Evolutionary conservation across 1,139 yeast genomes (phyloP).

Genomic region (Diutina rugosa): DNA sequence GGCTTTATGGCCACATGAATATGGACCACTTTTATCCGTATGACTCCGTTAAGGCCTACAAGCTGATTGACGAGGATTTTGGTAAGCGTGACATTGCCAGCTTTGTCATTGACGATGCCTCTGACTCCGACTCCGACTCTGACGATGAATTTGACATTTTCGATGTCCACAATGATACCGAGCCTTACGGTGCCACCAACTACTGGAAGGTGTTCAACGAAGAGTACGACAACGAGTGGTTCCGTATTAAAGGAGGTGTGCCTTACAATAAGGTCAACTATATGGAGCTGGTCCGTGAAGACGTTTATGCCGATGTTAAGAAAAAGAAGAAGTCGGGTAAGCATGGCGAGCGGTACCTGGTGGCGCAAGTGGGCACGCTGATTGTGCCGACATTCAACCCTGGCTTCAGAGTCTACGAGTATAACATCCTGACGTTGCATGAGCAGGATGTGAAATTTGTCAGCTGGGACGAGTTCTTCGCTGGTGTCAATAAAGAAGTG

Average conservation of each 20-base stretch:
- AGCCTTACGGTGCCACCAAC: neutral
- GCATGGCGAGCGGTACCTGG: slow-evolving; percentile 45
- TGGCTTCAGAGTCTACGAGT: slow-evolving; percentile 76
- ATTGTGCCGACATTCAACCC: slow-evolving; percentile 83
- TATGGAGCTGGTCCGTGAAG: slow-evolving; percentile 42
- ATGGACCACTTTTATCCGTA: slow-evolving; percentile 73
- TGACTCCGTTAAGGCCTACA: slow-evolving; percentile 58
- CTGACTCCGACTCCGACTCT: slow-evolving; percentile 4
- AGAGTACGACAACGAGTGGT: neutral
- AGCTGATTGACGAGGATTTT: slow-evolving; percentile 22
- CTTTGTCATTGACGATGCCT: slow-evolving; percentile 5
- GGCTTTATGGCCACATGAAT: slow-evolving; percentile 82
- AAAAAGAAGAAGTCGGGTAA: slow-evolving; percentile 31
- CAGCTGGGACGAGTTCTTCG: slow-evolving; percentile 47
- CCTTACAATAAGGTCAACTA: slow-evolving; percentile 54
- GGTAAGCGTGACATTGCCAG: slow-evolving; percentile 5
- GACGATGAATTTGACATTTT: slow-evolving; percentile 1
- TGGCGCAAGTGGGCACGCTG: slow-evolving; percentile 61
- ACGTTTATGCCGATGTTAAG: slow-evolving; percentile 35
- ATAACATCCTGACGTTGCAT: slow-evolving; percentile 48
- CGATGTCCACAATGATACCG: slow-evolving; percentile 1
- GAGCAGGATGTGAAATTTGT: slow-evolving; percentile 10
- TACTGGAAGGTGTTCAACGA: neutral
- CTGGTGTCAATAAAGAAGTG: slow-evolving; percentile 20
- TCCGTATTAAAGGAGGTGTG: slow-evolving; percentile 37